These are phyloP conservation scores for Tolypocladium amazonense DNA, from an alignment of 2,329 filamentous ascomycete genomes.

Conservation along the genomic window DNA sequence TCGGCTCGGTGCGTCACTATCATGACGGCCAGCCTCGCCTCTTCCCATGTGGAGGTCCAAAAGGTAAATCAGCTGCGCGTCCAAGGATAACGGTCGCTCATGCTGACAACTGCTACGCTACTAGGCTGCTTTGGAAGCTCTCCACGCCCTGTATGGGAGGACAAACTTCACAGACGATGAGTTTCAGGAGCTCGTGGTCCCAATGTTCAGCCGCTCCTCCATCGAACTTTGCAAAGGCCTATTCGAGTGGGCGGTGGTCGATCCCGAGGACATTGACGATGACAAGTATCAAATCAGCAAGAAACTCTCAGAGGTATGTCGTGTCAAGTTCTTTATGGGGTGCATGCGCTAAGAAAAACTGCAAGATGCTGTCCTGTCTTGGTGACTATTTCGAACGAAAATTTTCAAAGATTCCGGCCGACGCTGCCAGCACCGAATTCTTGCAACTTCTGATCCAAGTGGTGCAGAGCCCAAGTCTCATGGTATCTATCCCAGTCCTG, in stretches of 20 bases:
- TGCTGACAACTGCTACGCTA: background rate
- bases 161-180: constrained; percentile 66
- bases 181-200: constrained; percentile 65
- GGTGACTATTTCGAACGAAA: constrained; percentile 77
- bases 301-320: constrained; percentile 76
- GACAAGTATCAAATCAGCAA: constrained; percentile 88
- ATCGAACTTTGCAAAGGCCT: constrained; percentile 62
- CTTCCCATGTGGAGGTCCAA: constrained; percentile 60
- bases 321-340: background rate
- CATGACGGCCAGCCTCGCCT: constrained; percentile 61
- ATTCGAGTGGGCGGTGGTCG: constrained; percentile 70
- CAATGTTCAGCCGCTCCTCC: constrained; percentile 65
- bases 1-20: constrained; percentile 59
- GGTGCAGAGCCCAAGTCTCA: constrained; percentile 74
- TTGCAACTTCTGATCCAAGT: constrained; percentile 71
- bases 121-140: constrained; percentile 67
- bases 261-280: constrained; percentile 76
- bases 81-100: background rate
- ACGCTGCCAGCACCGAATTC: constrained; percentile 60
- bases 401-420: constrained; percentile 51
- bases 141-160: constrained; percentile 74
- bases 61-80: constrained; percentile 36
- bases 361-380: constrained; percentile 71
- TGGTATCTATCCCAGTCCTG: constrained; percentile 86
- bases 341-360: constrained; percentile 3